phyloP scores from a whole-genome alignment of 2,329 filamentous ascomycete species.

The Stemphylium beticola region DNA sequence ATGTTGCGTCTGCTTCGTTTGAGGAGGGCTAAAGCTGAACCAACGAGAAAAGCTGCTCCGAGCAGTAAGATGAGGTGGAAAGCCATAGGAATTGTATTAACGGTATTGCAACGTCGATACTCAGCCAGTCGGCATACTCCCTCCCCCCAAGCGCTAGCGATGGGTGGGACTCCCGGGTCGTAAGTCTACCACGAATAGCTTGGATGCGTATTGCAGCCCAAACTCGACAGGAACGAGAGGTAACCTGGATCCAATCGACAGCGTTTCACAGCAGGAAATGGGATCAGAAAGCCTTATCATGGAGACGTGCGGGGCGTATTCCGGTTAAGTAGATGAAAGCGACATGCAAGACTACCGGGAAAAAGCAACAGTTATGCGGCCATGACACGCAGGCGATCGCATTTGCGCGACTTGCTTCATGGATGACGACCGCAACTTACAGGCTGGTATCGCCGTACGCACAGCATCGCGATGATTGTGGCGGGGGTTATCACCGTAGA shows the following conservation, averaged over 20 bases:
- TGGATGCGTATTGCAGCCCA: neutral
- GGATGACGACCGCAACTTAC: conserved; percentile 5
- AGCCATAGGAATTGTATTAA: conserved; percentile 20
- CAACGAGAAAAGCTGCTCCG: conserved; percentile 39
- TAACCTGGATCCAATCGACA: neutral
- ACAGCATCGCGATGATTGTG: conserved; percentile 23
- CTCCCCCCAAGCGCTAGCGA: neutral
- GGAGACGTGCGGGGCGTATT: conserved; percentile 13
- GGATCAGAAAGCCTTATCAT: conserved; percentile 17
- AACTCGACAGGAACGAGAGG: neutral
- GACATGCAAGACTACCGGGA: conserved; percentile 9
- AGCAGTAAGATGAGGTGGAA: conserved; percentile 33
- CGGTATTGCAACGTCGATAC: neutral
- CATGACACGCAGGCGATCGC: conserved; percentile 6
- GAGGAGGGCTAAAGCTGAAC: conserved; percentile 35
- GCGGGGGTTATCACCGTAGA: conserved; percentile 30
- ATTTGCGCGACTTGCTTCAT: conserved; percentile 4
- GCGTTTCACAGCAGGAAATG: neutral
- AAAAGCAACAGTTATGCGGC: conserved; percentile 17
- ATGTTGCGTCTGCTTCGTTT: conserved; percentile 49
- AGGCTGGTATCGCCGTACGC: conserved; percentile 19
- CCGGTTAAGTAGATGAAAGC: conserved; percentile 16
- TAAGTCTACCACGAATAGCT: neutral
- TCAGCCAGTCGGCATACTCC: neutral
- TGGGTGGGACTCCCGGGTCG: neutral